These are phyloP conservation scores for Fusarium musae DNA, from an alignment of 2,329 filamentous ascomycete species.

Conservation along the genomic window DNA sequence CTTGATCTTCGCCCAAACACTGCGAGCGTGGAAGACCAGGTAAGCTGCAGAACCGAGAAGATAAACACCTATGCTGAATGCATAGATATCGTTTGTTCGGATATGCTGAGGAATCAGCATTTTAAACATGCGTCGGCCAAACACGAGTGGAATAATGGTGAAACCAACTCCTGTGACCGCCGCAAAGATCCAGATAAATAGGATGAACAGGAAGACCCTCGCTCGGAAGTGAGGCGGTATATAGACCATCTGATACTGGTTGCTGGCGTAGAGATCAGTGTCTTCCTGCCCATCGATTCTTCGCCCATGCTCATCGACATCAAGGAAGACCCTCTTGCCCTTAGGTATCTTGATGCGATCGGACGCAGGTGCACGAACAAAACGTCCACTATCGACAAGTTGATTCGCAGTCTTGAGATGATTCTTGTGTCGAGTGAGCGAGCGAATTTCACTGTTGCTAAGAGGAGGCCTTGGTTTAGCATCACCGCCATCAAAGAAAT, in stretches of 20 bases:
- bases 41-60: conserved; percentile 77
- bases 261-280: conserved; percentile 63
- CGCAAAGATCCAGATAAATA: conserved; percentile 93
- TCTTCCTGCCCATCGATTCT: conserved; percentile 67
- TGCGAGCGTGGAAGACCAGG: conserved; percentile 62
- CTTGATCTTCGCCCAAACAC: conserved; percentile 50
- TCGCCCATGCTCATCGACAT: conserved; percentile 73
- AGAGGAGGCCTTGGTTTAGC: conserved; percentile 55
- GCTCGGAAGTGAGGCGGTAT: conserved; percentile 85
- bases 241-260: conserved; percentile 77
- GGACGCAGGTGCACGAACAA: conserved; percentile 91
- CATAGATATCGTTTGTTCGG: conserved; percentile 93
- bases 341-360: conserved; percentile 96
- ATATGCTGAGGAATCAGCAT: conserved; percentile 76
- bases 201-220: conserved; percentile 85
- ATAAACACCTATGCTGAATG: conserved; percentile 91
- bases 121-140: conserved; percentile 83
- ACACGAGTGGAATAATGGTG: conserved; percentile 86
- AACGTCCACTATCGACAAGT: conserved; percentile 78
- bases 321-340: conserved; percentile 81
- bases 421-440: conserved; percentile 54
- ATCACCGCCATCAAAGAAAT: conserved; percentile 62
- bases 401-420: conserved; percentile 60
- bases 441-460: conserved; percentile 50
- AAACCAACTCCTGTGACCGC: conserved; percentile 85